Conservation (phyloP, 23 red algal species). For the Gracilariopsis chorda region DNA sequence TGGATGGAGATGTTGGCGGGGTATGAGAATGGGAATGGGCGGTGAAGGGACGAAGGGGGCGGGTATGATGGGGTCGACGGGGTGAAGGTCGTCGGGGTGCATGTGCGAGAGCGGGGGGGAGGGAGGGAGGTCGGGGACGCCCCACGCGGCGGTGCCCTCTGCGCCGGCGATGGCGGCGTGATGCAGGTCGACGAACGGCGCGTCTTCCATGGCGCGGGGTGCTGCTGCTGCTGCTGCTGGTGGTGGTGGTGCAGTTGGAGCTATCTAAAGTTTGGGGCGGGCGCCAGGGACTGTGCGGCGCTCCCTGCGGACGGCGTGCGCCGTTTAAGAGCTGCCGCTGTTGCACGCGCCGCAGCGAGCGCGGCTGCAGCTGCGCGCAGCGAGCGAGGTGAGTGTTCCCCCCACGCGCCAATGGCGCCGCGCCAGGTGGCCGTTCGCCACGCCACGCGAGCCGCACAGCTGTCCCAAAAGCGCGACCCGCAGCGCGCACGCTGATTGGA, state of each 20-base stretch:
- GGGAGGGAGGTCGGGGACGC: conserved; percentile 15
- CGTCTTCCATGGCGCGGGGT: conserved; percentile 25
- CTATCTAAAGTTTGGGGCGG: background rate
- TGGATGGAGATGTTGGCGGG: background rate
- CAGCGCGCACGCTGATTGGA: too few relatives aligned
- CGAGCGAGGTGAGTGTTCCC: background rate
- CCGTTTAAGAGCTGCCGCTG: background rate
- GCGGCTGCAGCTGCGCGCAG: background rate
- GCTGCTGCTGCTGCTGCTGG: background rate
- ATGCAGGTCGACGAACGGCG: conserved; percentile 20
- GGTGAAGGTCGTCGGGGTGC: background rate
- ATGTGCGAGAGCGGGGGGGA: background rate
- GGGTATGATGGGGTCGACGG: background rate
- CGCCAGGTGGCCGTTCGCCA: background rate
- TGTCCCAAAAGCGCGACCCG: too few relatives aligned
- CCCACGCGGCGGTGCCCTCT: conserved; percentile 40
- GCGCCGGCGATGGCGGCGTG: conserved; percentile 59
- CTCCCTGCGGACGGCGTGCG: background rate
- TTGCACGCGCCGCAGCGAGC: background rate
- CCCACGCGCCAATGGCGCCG: background rate
- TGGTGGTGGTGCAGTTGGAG: background rate
- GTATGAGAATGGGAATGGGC: background rate
- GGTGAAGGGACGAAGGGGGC: background rate
- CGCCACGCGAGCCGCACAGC: too few relatives aligned
- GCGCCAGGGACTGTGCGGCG: background rate